Base-by-base conservation (phyloP, 495 filamentous ascomycete genomes). In the Pyronema domesticum region DNA sequence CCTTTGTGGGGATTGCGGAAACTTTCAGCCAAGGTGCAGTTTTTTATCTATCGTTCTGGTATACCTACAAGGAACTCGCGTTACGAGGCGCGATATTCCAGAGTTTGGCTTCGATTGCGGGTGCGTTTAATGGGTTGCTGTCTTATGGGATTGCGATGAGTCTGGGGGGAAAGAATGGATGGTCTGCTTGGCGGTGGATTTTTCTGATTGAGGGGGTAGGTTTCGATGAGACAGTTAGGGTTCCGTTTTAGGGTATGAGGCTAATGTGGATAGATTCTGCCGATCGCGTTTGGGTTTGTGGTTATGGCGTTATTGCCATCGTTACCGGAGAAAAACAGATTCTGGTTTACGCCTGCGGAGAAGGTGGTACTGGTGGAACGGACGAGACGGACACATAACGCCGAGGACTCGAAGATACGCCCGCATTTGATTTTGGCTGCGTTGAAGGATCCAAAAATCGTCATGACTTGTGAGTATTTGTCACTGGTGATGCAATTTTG, bases 41-140 rank as follows among this genome's bases (percentile, higher is more conserved):
- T 10, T 44, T 55, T 10, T 55, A 55, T 35, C n/a, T 55, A 9
- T 55, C 53, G 10, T 55, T 55, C 7, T 55, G 53, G 53, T 55
- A 55, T 19, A 55, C 44, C 11, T 55, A 55, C 17, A 43, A 46
- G 17, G 53, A 55, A 37, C 35, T 55, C 9, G 53, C 53, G 7
- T 18, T 55, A 23, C 53, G 53, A 11, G 53, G 53, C 14, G 33
- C 44, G 4, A 55, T 55, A 49, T 55, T 55, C 37, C 37, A 55
- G 0, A 36, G 42, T 19, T 30, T 36, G n/a, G 14, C 40, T 14
- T 49, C 43, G n/a, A 30, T 55, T 47, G 43, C 53, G 14, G 53
- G 44, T 4, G 53, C 53, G 5, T 55, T 55, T 37, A 55, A 55
- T 23, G 53, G 53, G 1, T 19, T 55, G 13, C 30, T 55, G 13